Evolutionary conservation across 1,284 basidiomycete genomes (phyloP).

Genomic region (Moesziomyces antarcticus): DNA sequence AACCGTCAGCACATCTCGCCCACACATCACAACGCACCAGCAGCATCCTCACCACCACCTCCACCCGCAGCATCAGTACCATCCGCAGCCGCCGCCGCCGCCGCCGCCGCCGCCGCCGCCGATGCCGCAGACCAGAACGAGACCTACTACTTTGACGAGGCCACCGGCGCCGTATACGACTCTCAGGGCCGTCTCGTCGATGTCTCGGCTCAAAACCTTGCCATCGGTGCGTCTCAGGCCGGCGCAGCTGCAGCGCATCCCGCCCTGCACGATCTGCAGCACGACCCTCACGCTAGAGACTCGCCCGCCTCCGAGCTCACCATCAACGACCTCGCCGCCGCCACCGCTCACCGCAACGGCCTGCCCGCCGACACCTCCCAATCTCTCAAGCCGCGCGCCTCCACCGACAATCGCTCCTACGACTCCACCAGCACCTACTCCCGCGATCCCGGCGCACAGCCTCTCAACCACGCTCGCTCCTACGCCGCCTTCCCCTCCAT

Average conservation of each 20-base stretch:
- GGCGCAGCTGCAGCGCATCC: slow-evolving; percentile 5
- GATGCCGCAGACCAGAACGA: slow-evolving; percentile 31
- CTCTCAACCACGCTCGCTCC: slow-evolving; percentile 46
- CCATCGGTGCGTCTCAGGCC: background rate
- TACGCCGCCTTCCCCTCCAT: slow-evolving; percentile 50
- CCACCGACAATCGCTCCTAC: slow-evolving; percentile 44
- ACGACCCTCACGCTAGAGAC: background rate
- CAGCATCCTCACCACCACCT: background rate
- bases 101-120: too few relatives aligned
- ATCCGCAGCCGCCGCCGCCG: background rate
- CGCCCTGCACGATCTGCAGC: slow-evolving; percentile 8
- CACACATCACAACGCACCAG: too few relatives aligned
- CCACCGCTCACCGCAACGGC: background rate
- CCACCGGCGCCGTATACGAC: slow-evolving; percentile 62
- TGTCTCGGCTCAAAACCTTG: slow-evolving; percentile 34
- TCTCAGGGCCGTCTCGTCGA: slow-evolving; percentile 56
- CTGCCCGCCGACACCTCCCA: slow-evolving; percentile 11
- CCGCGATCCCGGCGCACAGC: slow-evolving; percentile 20
- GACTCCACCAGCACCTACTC: slow-evolving; percentile 41
- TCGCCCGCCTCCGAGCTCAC: slow-evolving; percentile 27
- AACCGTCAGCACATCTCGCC: slow-evolving; percentile 20
- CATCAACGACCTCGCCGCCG: slow-evolving; percentile 14
- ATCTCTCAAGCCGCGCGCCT: slow-evolving; percentile 16
- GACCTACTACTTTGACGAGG: slow-evolving; percentile 62
- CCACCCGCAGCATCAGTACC: slow-evolving; percentile 14